Conservation (phyloP, 352 stramenopile genomes). For the Pythium dissimile region DNA sequence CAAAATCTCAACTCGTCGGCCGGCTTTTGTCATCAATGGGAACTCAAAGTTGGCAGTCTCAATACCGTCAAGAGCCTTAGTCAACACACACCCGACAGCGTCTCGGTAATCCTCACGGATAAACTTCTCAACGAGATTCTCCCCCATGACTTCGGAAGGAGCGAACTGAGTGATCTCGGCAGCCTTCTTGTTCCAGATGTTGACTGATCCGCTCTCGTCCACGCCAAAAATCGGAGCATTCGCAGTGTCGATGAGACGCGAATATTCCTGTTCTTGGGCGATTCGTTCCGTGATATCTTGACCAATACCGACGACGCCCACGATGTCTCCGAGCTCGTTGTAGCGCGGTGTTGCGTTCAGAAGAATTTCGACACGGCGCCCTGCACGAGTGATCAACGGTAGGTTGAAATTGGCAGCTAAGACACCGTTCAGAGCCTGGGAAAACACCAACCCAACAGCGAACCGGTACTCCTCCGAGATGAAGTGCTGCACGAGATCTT, state of each 20-base stretch:
- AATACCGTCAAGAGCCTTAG: constrained; percentile 47
- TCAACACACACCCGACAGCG: constrained; percentile 53
- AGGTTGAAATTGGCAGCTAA: constrained; percentile 85
- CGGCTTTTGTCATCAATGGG: constrained; percentile 78
- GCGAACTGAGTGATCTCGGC: constrained; percentile 89
- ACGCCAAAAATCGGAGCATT: constrained; percentile 91
- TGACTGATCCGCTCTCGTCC: constrained; percentile 72
- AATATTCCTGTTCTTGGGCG: constrained; percentile 88
- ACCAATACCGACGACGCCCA: constrained; percentile 82
- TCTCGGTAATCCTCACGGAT: constrained; percentile 80
- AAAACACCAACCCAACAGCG: constrained; percentile 60
- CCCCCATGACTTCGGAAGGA: constrained; percentile 84
- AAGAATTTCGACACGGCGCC: constrained; percentile 70
- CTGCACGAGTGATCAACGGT: constrained; percentile 72
- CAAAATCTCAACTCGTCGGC: constrained; percentile 75
- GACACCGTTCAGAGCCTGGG: constrained; percentile 62
- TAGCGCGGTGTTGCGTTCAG: constrained; percentile 75
- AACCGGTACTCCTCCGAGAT: constrained; percentile 76
- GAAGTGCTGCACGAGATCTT: constrained; percentile 87
- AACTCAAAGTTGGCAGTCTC: constrained; percentile 88
- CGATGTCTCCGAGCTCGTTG: constrained; percentile 69
- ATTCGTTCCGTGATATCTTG: constrained; percentile 88
- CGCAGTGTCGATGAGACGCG: constrained; percentile 83
- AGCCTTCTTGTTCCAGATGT: constrained; percentile 92
- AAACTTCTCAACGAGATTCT: constrained; percentile 89